Evolutionary conservation across 495 filamentous ascomycete species (phyloP).

Genomic region (Xylaria nigripes): DNA sequence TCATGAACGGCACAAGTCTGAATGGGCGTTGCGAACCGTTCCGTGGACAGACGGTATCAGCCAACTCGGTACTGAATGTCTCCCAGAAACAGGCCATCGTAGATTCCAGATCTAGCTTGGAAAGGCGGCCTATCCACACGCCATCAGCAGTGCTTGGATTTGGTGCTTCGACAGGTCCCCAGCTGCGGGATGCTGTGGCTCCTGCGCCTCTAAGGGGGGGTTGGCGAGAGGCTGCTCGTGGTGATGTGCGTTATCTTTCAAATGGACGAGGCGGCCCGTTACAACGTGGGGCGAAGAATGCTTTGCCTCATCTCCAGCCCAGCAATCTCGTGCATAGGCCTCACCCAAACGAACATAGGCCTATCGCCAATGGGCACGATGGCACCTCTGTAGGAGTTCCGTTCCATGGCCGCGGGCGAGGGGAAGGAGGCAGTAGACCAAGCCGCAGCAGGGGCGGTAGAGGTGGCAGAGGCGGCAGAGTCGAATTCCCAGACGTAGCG

Average conservation of each 20-base stretch:
- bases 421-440: constrained; percentile 27
- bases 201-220: constrained; percentile 64
- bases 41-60: constrained; percentile 85
- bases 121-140: constrained; percentile 49
- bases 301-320: constrained; percentile 37
- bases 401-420: constrained; percentile 5
- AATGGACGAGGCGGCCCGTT: constrained; percentile 29
- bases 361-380: constrained; percentile 13
- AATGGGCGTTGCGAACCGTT: constrained; percentile 89
- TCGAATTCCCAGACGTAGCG: constrained; percentile 9
- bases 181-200: constrained; percentile 57
- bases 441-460: constrained; percentile 23
- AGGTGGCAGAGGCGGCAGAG: constrained; percentile 23
- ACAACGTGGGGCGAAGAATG: constrained; percentile 32
- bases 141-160: constrained; percentile 56
- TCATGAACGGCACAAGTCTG: constrained; percentile 92
- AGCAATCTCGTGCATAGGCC: constrained; percentile 34
- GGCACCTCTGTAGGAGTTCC: not conserved
- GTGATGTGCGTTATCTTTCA: constrained; percentile 22
- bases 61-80: constrained; percentile 77
- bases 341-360: constrained; percentile 19
- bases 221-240: constrained; percentile 60
- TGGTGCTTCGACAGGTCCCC: constrained; percentile 51
- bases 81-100: constrained; percentile 73
- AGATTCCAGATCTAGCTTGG: constrained; percentile 57